phyloP scores from a whole-genome alignment of 768 basidiomycete species.

The Dacryopinax primogenitus region DNA sequence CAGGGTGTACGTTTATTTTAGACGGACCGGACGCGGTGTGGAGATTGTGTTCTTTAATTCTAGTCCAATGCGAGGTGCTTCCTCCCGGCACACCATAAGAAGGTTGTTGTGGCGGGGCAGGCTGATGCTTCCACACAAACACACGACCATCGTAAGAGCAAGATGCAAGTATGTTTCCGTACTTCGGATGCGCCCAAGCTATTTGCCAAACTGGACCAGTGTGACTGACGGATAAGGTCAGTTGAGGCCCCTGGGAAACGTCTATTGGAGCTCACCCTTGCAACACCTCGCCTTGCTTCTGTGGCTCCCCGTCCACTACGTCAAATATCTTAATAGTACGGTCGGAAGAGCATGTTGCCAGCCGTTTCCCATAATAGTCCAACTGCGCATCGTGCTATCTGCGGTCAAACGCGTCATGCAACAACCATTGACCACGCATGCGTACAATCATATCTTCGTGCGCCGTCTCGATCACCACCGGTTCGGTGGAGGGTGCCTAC shows the following conservation, averaged over 20 bases:
- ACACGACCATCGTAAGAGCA: slow-evolving; percentile 98
- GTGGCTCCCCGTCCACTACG: slow-evolving; percentile 75
- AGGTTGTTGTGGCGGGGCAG: slow-evolving; percentile 22
- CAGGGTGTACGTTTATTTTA: background rate
- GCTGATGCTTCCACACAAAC: slow-evolving; percentile 93
- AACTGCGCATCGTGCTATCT: slow-evolving; percentile 93
- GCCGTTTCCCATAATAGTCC: slow-evolving; percentile 92
- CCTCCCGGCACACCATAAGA: slow-evolving; percentile 41
- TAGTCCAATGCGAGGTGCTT: slow-evolving; percentile 51
- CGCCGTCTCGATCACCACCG: slow-evolving; percentile 80
- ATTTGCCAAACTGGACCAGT: slow-evolving; percentile 98
- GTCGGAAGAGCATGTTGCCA: slow-evolving; percentile 95
- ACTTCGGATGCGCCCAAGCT: slow-evolving; percentile 96
- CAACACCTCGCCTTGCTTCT: slow-evolving; percentile 55
- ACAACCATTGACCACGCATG: slow-evolving; percentile 11
- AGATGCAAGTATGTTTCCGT: slow-evolving; percentile 91
- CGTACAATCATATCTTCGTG: slow-evolving; percentile 98
- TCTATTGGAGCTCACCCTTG: slow-evolving; percentile 47
- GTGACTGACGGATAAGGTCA: slow-evolving; percentile 43
- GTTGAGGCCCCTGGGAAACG: background rate
- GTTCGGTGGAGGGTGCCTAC: slow-evolving; percentile 30
- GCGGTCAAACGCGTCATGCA: background rate
- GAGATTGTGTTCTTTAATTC: slow-evolving; percentile 88
- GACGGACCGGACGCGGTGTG: slow-evolving; percentile 82
- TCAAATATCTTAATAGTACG: slow-evolving; percentile 91